Evolutionary conservation across 495 filamentous ascomycete species (phyloP).

Genomic region (Staphylotrichum tortipilum): DNA sequence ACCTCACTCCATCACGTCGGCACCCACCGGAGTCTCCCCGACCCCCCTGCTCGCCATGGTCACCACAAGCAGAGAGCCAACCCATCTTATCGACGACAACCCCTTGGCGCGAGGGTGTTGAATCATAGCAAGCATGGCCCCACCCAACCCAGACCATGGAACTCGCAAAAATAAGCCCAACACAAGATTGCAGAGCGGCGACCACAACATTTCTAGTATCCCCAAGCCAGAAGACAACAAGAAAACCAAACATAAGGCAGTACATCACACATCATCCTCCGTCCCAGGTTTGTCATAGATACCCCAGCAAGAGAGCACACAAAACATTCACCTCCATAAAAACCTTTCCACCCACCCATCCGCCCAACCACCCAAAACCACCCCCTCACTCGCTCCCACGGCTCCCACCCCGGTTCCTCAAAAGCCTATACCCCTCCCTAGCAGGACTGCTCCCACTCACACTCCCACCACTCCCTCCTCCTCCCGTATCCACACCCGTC

Average conservation of each 20-base stretch:
- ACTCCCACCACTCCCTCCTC: not conserved
- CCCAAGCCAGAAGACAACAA: not conserved
- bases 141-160: too few relatives aligned
- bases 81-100: too few relatives aligned
- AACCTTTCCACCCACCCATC: not conserved
- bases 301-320: not conserved
- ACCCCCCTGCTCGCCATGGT: too few relatives aligned
- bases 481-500: too few relatives aligned
- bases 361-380: not conserved
- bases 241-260: too few relatives aligned
- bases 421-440: not conserved
- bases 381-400: not conserved
- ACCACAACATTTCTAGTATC: not conserved
- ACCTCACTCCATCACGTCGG: too few relatives aligned
- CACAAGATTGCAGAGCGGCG: not conserved
- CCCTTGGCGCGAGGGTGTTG: too few relatives aligned
- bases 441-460: not conserved
- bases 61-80: too few relatives aligned
- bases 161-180: not conserved
- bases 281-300: conserved; percentile 4
- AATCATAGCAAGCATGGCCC: too few relatives aligned
- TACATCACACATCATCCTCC: conserved; percentile 5
- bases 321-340: not conserved
- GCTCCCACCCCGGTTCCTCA: conserved; percentile 8
- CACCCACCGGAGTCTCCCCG: too few relatives aligned